Percentiles rank a stretch among this genome's conserved stretches.
Evolutionary conservation across 805 yeast genomes (phyloP).

Genomic region (Metschnikowia reukaufii): DNA sequence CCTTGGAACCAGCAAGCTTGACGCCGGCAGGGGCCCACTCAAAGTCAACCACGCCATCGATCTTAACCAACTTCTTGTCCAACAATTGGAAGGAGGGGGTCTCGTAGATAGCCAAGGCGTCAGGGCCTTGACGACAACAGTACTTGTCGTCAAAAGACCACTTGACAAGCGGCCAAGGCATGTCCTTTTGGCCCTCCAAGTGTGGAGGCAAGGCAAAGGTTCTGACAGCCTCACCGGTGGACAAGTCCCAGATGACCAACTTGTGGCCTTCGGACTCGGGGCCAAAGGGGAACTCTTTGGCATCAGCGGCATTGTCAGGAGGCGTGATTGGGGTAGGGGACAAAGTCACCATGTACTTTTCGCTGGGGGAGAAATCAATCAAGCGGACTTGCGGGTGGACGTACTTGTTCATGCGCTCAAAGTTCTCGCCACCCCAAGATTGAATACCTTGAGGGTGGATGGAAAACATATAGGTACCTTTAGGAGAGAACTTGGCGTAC

Average conservation of each 20-base stretch:
- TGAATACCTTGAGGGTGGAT: slow-evolving; percentile 94
- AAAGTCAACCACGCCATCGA: slow-evolving; percentile 84
- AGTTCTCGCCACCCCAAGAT: slow-evolving; percentile 90
- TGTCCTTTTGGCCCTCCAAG: slow-evolving; percentile 62
- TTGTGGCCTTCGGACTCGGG: slow-evolving; percentile 90
- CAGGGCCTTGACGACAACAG: slow-evolving; percentile 94
- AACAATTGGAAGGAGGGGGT: slow-evolving; percentile 72
- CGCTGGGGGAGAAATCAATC: slow-evolving; percentile 90
- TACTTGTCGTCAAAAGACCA: slow-evolving; percentile 93
- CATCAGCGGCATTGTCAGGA: slow-evolving; percentile 61
- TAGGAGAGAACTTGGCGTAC: slow-evolving; percentile 87
- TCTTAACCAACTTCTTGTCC: slow-evolving; percentile 81
- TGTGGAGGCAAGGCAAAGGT: slow-evolving; percentile 88
- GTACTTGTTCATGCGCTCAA: slow-evolving; percentile 71
- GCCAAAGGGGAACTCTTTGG: slow-evolving; percentile 75
- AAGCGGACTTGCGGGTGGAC: slow-evolving; percentile 87
- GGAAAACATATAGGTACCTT: slow-evolving; percentile 84
- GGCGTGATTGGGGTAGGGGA: slow-evolving; percentile 79
- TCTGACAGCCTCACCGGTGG: slow-evolving; percentile 78
- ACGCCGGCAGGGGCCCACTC: slow-evolving; percentile 94
- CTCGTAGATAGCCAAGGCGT: slow-evolving; percentile 88
- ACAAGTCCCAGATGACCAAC: slow-evolving; percentile 88
- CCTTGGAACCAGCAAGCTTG: slow-evolving; percentile 55
- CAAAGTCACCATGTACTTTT: slow-evolving; percentile 84
- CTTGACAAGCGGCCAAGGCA: slow-evolving; percentile 94